These are phyloP conservation scores for Myotisia sp. DNA, from an alignment of 2,329 filamentous ascomycete species.

Conservation along the genomic window DNA sequence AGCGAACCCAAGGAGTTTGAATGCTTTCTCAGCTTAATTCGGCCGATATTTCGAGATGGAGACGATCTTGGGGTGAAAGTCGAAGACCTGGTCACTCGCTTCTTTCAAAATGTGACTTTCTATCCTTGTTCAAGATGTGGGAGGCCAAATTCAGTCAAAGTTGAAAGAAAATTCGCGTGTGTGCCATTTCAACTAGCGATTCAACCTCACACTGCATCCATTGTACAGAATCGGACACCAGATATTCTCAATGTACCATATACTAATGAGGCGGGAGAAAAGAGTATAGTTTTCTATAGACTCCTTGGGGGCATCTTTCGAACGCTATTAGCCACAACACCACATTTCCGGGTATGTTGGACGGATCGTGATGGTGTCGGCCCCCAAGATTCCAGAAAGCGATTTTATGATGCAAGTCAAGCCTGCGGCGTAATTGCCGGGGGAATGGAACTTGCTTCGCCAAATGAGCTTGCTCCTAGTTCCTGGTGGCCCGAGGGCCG, in stretches of 20 bases:
- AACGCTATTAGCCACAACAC: not conserved
- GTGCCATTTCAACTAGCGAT: constrained; percentile 23
- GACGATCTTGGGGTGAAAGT: constrained; percentile 14
- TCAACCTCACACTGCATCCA: constrained; percentile 8
- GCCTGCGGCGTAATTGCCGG: constrained; percentile 18
- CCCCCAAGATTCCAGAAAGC: constrained; percentile 16
- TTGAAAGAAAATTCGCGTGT: constrained; percentile 10
- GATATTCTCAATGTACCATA: constrained; percentile 17
- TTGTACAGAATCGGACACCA: constrained; percentile 16
- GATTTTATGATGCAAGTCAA: constrained; percentile 20
- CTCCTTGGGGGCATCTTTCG: constrained; percentile 28
- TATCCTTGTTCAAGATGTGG: constrained; percentile 1
- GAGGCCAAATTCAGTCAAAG: constrained; percentile 5
- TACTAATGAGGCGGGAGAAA: constrained; percentile 9
- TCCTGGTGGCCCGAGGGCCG: constrained; percentile 14
- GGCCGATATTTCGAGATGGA: constrained; percentile 6
- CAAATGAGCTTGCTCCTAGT: constrained; percentile 16
- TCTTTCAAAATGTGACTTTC: constrained; percentile 7
- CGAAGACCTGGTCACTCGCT: constrained; percentile 13
- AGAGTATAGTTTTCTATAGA: constrained; percentile 18
- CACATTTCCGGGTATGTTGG: constrained; percentile 20
- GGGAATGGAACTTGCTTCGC: constrained; percentile 11
- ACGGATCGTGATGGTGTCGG: constrained; percentile 17
- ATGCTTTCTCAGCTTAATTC: too few species aligned
- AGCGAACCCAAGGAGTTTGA: not conserved